These are phyloP conservation scores for Dissophora globulifera DNA, from an alignment of 192 early-diverging fungal genomes.

Conservation along the genomic window DNA sequence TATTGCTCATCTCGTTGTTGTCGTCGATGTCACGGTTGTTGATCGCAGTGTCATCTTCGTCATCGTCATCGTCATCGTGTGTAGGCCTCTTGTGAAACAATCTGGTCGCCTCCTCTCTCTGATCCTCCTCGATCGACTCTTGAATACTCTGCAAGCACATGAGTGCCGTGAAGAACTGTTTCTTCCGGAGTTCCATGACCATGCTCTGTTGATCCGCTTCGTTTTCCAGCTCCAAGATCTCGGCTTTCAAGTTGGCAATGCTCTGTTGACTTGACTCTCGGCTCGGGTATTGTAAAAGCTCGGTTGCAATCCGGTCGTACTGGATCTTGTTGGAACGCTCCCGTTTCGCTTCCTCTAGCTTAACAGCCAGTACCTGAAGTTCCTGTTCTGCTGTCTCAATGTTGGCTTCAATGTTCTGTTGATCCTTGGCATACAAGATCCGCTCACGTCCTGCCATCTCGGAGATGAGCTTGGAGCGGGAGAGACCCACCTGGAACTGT, in stretches of 20 bases:
- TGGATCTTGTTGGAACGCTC: slow-evolving; percentile 44
- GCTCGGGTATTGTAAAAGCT: slow-evolving; percentile 29
- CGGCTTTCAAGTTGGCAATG: slow-evolving; percentile 14
- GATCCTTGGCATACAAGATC: slow-evolving; percentile 31
- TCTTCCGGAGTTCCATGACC: slow-evolving; percentile 23
- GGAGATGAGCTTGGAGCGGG: slow-evolving; percentile 28
- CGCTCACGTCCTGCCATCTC: slow-evolving; percentile 46
- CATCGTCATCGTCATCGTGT: slow-evolving; percentile 21
- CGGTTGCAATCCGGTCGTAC: slow-evolving; percentile 26
- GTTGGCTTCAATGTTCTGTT: slow-evolving; percentile 16
- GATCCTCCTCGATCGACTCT: slow-evolving; percentile 42
- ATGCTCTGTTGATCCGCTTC: slow-evolving; percentile 18
- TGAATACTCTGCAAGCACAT: slow-evolving; percentile 24
- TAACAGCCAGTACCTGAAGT: slow-evolving; percentile 18
- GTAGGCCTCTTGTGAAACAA: slow-evolving; percentile 19
- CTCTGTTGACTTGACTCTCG: slow-evolving; percentile 25
- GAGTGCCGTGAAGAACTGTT: slow-evolving; percentile 40
- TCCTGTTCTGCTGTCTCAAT: slow-evolving; percentile 20
- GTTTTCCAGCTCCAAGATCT: slow-evolving; percentile 33
- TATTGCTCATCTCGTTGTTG: too few species aligned
- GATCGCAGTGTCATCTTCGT: slow-evolving; percentile 25
- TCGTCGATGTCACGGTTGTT: too few species aligned
- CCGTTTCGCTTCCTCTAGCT: slow-evolving; percentile 33
- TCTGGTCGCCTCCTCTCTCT: slow-evolving; percentile 24
- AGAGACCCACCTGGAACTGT: slow-evolving; percentile 24